Conservation (phyloP, 2,329 filamentous ascomycete species). For the Herpomyces periplanetae region DNA sequence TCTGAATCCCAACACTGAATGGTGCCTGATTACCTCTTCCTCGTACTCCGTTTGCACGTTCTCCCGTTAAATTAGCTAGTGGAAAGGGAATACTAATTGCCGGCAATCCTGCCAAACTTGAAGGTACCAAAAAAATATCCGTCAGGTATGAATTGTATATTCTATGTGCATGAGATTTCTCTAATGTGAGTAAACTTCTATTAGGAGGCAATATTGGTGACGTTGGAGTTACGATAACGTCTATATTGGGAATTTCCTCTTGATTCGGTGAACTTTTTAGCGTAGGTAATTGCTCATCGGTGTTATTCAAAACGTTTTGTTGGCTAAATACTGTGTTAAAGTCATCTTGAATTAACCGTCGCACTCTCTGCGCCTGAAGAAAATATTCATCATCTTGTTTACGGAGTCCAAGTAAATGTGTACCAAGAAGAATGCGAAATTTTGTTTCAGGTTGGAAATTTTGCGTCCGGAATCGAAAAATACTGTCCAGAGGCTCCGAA, state of each 20-base stretch:
- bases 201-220: conserved; percentile 36
- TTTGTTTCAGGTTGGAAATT: conserved; percentile 56
- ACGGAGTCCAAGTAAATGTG: conserved; percentile 55
- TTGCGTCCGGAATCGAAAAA: conserved; percentile 3
- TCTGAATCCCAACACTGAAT: conserved; percentile 24
- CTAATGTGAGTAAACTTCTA: conserved; percentile 17
- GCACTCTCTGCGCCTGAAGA: conserved; percentile 55
- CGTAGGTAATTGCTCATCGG: conserved; percentile 2
- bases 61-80: conserved; percentile 6
- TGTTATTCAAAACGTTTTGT: conserved; percentile 22
- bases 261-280: conserved; percentile 8
- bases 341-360: conserved; percentile 42
- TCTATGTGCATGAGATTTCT: conserved; percentile 8
- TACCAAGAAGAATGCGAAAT: conserved; percentile 48
- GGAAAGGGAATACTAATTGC: conserved; percentile 40
- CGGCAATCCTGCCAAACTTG: conserved; percentile 60
- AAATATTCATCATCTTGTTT: conserved; percentile 76
- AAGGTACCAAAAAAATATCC: conserved; percentile 80
- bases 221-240: conserved; percentile 58
- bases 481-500: neutral
- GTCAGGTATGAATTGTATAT: conserved; percentile 37
- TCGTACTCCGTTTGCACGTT: too few species aligned
- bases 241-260: conserved; percentile 22
- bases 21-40: too few species aligned
- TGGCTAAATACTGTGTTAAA: conserved; percentile 40